A percentile compares a stretch with the other conserved stretches of the same genome.
Evolutionary conservation across 208 protist species (phyloP).

Genomic region (Crithidia brevicula): DNA sequence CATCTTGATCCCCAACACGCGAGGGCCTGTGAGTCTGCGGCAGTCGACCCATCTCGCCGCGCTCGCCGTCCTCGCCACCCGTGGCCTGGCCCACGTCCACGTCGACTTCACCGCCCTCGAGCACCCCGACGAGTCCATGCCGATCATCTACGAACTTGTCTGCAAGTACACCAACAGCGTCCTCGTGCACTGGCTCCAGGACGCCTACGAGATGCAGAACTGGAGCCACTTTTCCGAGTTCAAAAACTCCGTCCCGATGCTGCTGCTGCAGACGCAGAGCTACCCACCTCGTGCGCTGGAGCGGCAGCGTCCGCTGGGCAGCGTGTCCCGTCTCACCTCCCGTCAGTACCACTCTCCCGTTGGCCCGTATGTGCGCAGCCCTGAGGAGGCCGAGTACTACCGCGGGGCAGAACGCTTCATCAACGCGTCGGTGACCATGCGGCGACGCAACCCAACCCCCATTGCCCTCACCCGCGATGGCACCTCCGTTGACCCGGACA

Average conservation of each 20-base stretch:
- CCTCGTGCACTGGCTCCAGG: constrained; percentile 87
- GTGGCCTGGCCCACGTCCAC: constrained; percentile 75
- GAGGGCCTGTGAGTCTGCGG: constrained; percentile 74
- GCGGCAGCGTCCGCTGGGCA: constrained; percentile 28
- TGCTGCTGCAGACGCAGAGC: constrained; percentile 80
- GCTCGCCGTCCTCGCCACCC: constrained; percentile 72
- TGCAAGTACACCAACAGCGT: constrained; percentile 77
- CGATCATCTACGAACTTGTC: constrained; percentile 78
- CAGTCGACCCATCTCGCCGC: constrained; percentile 87
- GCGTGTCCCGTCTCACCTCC: constrained; percentile 31
- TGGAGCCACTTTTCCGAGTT: constrained; percentile 79
- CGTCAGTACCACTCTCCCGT: constrained; percentile 36
- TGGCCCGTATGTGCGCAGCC: constrained; percentile 25
- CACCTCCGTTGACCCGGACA: background rate
- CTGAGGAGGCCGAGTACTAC: constrained; percentile 41
- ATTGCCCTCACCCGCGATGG: constrained; percentile 1
- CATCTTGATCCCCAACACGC: constrained; percentile 89
- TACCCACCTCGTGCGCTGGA: constrained; percentile 42
- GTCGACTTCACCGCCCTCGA: constrained; percentile 90
- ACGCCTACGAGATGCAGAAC: constrained; percentile 89
- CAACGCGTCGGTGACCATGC: constrained; percentile 9
- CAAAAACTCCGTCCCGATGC: constrained; percentile 64
- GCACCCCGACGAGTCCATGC: constrained; percentile 88
- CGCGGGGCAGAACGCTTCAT: constrained; percentile 21
- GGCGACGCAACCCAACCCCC: constrained; percentile 21